These are phyloP conservation scores for Ordospora pajunii DNA, from an alignment of 371 early-diverging fungal species.

Conservation along the genomic window DNA sequence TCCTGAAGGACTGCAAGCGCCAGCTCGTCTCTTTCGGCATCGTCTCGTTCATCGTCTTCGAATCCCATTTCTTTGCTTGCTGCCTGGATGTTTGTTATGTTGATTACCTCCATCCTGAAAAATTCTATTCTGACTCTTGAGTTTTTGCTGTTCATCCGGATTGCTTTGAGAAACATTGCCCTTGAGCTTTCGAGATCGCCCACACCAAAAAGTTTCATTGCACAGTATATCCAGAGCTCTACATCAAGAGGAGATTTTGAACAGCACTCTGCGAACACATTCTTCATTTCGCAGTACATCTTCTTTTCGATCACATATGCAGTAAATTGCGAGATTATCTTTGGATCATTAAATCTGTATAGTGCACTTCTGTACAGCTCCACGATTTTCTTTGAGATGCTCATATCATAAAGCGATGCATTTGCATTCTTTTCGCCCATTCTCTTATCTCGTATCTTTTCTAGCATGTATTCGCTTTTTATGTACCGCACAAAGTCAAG, in stretches of 20 bases:
- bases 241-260: slow-evolving; percentile 18
- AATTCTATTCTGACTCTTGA: slow-evolving; percentile 36
- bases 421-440: not conserved
- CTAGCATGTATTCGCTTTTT: slow-evolving; percentile 35
- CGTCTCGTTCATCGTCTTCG: slow-evolving; percentile 11
- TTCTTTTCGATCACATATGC: slow-evolving; percentile 32
- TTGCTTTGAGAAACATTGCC: slow-evolving; percentile 34
- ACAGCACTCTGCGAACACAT: slow-evolving; percentile 29
- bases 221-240: slow-evolving; percentile 49
- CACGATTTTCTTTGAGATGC: slow-evolving; percentile 26
- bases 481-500: slow-evolving; percentile 44
- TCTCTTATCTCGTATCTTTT: slow-evolving; percentile 41
- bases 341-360: slow-evolving; percentile 26
- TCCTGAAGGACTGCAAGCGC: not conserved
- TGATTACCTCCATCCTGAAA: slow-evolving; percentile 44
- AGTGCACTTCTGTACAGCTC: slow-evolving; percentile 37
- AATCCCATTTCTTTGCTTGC: slow-evolving; percentile 17
- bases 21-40: slow-evolving; percentile 8
- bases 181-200: slow-evolving; percentile 39
- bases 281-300: slow-evolving; percentile 28
- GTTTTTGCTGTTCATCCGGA: slow-evolving; percentile 9
- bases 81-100: not conserved
- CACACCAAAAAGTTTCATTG: slow-evolving; percentile 30
- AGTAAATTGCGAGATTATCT: slow-evolving; percentile 27
- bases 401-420: not conserved